Base-by-base conservation (phyloP, 1,284 basidiomycete species). In the Ganoderma leucocontextum region DNA sequence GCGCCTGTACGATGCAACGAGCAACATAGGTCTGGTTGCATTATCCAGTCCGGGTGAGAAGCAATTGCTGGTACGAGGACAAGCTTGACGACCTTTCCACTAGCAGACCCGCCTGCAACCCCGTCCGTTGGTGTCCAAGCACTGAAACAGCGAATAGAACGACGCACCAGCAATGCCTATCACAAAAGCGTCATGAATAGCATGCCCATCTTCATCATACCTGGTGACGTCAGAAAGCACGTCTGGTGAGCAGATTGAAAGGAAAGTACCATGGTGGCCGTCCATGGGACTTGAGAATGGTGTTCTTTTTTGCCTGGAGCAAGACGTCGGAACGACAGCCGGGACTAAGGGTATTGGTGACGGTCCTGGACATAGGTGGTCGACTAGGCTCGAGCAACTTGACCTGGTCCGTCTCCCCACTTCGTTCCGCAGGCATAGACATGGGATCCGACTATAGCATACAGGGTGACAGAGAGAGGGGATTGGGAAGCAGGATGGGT, bases 161-260 rank as follows among this genome's bases (percentile, higher is more conserved):
- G 73, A 84, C 77, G 79, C 83, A 88, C 97, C 97, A 73, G 95
- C 96, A 74, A 99, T 93, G 10, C 94, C 97, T 67, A 99, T 92
- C 36, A 98, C 95, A 78, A 98, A 99, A 10, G 95, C 95, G 75
- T 91, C 88, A 53, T 84, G 85, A 13, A 89, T 85, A 22, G 88
- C 86, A 61, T 86, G 81, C 2, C 94, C 94, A 72, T 94, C 88
- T 78, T 90, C 87, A 36, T 86, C 87, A 76, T 95, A 95, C 92
- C 92, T 94, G 74, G 52, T 49, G 8, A 19, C 9, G 36, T 47
- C 44, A 58, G 47, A 72, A 42, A 62, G 69, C 42, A 67, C 55
- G 13, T 22, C 22, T 5, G 10, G 66, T 60, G 39, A 49, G 10
- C 13, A 6, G 22, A n/a, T 2, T 69, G 44, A n/a, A 66, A 25